Evolutionary conservation across 352 stramenopile species (phyloP).

Genomic region (Phytophthora pisi): DNA sequence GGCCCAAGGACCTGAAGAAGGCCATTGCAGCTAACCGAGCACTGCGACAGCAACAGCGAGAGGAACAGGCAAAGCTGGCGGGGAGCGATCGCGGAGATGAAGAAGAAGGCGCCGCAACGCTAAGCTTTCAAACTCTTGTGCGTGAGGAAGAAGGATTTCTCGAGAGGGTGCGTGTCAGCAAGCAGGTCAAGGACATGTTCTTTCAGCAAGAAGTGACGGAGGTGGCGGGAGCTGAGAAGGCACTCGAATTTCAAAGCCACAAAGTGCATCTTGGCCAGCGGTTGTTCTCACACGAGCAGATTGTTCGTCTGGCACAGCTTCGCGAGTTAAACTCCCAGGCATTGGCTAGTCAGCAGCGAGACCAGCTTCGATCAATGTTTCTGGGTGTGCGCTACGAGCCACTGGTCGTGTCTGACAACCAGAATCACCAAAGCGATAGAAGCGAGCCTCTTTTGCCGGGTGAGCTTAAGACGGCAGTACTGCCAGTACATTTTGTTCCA

Average conservation of each 20-base stretch:
- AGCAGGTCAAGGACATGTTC: conserved; percentile 73
- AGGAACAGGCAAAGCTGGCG: conserved; percentile 62
- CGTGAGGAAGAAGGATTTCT: conserved; percentile 55
- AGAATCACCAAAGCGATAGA: conserved; percentile 11
- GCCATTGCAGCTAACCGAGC: conserved; percentile 82
- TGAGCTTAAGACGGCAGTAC: conserved; percentile 37
- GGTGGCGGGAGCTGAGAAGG: conserved; percentile 71
- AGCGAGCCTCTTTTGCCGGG: conserved; percentile 20
- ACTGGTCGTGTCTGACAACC: conserved; percentile 14
- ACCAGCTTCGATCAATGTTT: conserved; percentile 52
- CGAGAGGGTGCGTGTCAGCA: conserved; percentile 42
- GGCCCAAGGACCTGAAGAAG: conserved; percentile 90
- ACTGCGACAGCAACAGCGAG: conserved; percentile 65
- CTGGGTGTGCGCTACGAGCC: conserved; percentile 34
- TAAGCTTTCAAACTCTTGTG: conserved; percentile 63
- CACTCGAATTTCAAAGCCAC: conserved; percentile 89
- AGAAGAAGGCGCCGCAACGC: conserved; percentile 23
- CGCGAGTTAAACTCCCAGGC: conserved; percentile 42
- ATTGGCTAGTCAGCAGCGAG: conserved; percentile 40
- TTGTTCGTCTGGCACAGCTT: conserved; percentile 55
- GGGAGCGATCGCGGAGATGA: conserved; percentile 11
- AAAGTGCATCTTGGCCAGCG: conserved; percentile 65
- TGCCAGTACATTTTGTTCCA: conserved; percentile 52
- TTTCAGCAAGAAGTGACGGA: conserved; percentile 86
- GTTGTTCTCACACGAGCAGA: conserved; percentile 57